Evolutionary conservation across 305 asterid genomes (phyloP).

Genomic region (Plantago coronopus): DNA sequence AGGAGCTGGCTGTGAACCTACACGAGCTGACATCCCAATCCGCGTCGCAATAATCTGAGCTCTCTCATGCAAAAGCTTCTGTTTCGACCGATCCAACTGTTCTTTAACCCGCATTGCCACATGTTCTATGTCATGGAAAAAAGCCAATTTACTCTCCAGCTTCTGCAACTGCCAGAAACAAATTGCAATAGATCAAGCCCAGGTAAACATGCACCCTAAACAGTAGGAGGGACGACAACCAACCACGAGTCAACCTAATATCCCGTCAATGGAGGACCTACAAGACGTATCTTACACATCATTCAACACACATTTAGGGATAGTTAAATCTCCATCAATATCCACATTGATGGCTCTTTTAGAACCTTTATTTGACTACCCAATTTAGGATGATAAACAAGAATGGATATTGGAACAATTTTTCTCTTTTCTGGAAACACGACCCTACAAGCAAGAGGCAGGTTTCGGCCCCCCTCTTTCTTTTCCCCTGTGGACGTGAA

Average conservation of each 20-base stretch:
- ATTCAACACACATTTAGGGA: neutral
- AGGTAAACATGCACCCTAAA: no score
- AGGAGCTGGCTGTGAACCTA: constrained; percentile 46
- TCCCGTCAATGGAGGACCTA: neutral
- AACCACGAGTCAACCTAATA: neutral
- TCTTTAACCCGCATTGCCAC: constrained; percentile 74
- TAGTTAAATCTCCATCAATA: neutral
- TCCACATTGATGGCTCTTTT: neutral
- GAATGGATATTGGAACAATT: no score
- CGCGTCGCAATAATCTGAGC: constrained; percentile 84
- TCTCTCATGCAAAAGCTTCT: constrained; percentile 84
- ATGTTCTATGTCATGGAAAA: constrained; percentile 76
- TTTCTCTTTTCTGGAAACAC: no score
- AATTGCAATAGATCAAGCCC: neutral
- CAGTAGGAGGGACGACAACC: neutral
- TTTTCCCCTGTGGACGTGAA: no score
- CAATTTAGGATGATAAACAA: neutral
- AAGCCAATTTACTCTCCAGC: constrained; percentile 82
- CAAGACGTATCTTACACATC: neutral
- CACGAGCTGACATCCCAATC: constrained; percentile 62
- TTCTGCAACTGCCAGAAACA: constrained; percentile 67
- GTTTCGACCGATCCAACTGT: constrained; percentile 81
- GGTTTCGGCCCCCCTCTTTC: no score
- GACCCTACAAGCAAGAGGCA: no score
- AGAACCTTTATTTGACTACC: neutral